These are phyloP conservation scores for Hordeum marinum DNA, from an alignment of 176 grass and related monocot species.

Conservation along the genomic window DNA sequence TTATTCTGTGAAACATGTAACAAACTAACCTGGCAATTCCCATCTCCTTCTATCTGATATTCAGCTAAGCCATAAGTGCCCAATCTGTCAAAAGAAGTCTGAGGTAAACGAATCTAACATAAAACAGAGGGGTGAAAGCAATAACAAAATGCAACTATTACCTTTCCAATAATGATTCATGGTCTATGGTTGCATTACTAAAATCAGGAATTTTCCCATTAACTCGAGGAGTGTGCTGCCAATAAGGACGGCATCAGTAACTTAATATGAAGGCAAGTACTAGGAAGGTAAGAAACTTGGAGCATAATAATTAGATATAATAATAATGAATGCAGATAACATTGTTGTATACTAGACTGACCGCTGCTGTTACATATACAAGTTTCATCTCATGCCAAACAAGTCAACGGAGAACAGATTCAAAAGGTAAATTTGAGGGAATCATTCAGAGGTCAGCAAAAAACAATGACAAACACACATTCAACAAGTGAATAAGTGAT, in stretches of 20 bases:
- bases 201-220: slow-evolving; percentile 94
- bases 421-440: slow-evolving; percentile 24
- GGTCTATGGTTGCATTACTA: slow-evolving; percentile 87
- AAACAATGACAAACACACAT: neutral
- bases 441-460: neutral
- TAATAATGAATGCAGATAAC: neutral
- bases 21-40: slow-evolving; percentile 84
- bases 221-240: slow-evolving; percentile 95
- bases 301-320: neutral
- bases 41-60: slow-evolving; percentile 96
- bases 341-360: neutral
- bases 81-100: slow-evolving; percentile 45
- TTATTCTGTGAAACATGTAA: slow-evolving; percentile 2
- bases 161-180: slow-evolving; percentile 90
- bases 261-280: neutral
- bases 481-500: neutral
- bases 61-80: slow-evolving; percentile 90
- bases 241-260: slow-evolving; percentile 34
- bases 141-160: slow-evolving; percentile 13
- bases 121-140: neutral
- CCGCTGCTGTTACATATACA: neutral
- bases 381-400: slow-evolving; percentile 14
- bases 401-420: neutral
- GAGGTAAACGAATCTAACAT: slow-evolving; percentile 1
- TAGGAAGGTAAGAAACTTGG: neutral